A percentile compares a stretch with the other conserved stretches of the same genome.
phyloP scores from a whole-genome alignment of 2,329 filamentous ascomycete species.

The Nigrospora osmanthi region DNA sequence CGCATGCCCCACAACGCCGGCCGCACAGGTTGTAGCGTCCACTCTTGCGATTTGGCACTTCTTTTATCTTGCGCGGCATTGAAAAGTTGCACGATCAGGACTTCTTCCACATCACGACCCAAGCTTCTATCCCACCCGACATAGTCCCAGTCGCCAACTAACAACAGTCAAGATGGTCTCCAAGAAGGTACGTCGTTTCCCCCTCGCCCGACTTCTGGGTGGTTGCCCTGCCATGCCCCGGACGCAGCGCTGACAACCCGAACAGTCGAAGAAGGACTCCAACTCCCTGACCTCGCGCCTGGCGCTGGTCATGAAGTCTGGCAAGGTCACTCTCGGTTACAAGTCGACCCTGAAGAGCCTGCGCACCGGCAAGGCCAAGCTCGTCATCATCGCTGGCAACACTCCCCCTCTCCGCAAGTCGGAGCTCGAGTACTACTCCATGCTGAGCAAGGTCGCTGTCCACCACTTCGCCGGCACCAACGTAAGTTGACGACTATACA shows the following conservation, averaged over 20 bases:
- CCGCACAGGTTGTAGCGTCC: no score
- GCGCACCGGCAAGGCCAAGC: slow-evolving; percentile 95
- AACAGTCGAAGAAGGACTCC: slow-evolving; percentile 74
- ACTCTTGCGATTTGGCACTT: no score
- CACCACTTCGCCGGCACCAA: slow-evolving; percentile 99
- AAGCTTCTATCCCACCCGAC: no score
- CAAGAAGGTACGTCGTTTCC: slow-evolving; percentile 36
- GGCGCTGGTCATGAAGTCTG: slow-evolving; percentile 37
- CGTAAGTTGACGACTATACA: slow-evolving; percentile 56
- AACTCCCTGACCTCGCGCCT: slow-evolving; percentile 54
- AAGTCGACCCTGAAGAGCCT: slow-evolving; percentile 85
- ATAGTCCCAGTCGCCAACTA: not conserved
- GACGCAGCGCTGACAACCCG: no score
- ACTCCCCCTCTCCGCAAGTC: slow-evolving; percentile 96
- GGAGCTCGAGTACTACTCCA: slow-evolving; percentile 87
- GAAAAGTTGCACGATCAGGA: no score
- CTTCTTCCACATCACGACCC: no score
- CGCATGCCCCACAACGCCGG: no score
- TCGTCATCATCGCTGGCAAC: slow-evolving; percentile 72
- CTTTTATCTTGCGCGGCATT: no score
- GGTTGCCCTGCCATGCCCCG: no score
- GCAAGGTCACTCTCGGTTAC: slow-evolving; percentile 83
- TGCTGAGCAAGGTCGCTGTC: slow-evolving; percentile 88
- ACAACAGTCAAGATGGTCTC: slow-evolving; percentile 53
- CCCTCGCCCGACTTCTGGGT: no score